phyloP scores from a whole-genome alignment of 106 monocot genomes.

The Acanthochlamys bracteata region DNA sequence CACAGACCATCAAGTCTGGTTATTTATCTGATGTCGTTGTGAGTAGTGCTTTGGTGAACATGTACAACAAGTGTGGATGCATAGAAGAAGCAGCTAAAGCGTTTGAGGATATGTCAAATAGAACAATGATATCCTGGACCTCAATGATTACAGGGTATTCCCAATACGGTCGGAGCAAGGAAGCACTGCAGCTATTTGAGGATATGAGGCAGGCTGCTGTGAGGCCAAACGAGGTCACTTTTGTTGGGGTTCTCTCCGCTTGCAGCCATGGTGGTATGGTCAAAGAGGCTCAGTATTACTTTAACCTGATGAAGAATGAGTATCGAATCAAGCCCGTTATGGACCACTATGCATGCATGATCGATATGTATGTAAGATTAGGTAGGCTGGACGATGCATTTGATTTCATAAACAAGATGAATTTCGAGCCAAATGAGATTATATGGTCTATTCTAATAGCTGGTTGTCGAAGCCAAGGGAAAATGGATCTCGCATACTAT shows the following conservation, averaged over 20 bases:
- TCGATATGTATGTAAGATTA: slow-evolving; percentile 83
- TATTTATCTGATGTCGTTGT: slow-evolving; percentile 73
- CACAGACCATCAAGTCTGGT: slow-evolving; percentile 66
- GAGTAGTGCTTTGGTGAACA: slow-evolving; percentile 70
- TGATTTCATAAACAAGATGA: slow-evolving; percentile 46
- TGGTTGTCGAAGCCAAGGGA: slow-evolving; percentile 77
- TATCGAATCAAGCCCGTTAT: slow-evolving; percentile 71
- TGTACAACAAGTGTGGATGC: slow-evolving; percentile 86
- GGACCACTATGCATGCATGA: slow-evolving; percentile 91
- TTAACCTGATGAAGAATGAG: slow-evolving; percentile 77
- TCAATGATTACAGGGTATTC: slow-evolving; percentile 80
- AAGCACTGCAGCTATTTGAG: slow-evolving; percentile 84
- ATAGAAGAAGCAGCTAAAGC: slow-evolving; percentile 62
- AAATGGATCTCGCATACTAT: slow-evolving; percentile 60
- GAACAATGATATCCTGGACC: slow-evolving; percentile 85
- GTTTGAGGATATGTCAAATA: slow-evolving; percentile 67
- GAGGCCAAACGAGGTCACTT: slow-evolving; percentile 71
- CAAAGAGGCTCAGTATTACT: slow-evolving; percentile 64
- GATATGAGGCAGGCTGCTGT: slow-evolving; percentile 72
- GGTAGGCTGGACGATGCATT: slow-evolving; percentile 66
- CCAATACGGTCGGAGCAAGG: slow-evolving; percentile 59
- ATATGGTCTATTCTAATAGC: slow-evolving; percentile 88
- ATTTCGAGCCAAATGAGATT: slow-evolving; percentile 69
- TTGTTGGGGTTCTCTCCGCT: slow-evolving; percentile 86
- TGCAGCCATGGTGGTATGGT: slow-evolving; percentile 78